phyloP scores from a whole-genome alignment of 2,329 filamentous ascomycete species.

The Trichophyton simii region DNA sequence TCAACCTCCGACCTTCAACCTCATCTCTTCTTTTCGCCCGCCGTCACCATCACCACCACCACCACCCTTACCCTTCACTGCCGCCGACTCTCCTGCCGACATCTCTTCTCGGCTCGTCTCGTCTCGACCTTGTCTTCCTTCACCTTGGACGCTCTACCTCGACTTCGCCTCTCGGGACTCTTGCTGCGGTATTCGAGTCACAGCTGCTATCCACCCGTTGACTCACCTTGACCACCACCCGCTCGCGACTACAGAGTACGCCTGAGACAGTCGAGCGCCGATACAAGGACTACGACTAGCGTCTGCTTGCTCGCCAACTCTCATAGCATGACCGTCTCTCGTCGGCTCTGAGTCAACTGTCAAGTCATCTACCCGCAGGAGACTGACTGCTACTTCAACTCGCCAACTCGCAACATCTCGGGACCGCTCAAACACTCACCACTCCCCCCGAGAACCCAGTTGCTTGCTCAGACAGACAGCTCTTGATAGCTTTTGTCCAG shows the following conservation, averaged over 20 bases:
- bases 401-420: not conserved
- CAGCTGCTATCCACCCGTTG: slow-evolving; percentile 16
- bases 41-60: no score
- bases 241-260: not conserved
- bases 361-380: not conserved
- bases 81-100: not conserved
- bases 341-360: not conserved
- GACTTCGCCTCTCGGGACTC: slow-evolving; percentile 14
- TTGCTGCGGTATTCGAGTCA: slow-evolving; percentile 12
- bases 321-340: not conserved
- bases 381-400: not conserved
- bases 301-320: not conserved
- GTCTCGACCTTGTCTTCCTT: not conserved
- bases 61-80: no score
- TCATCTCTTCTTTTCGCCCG: slow-evolving; percentile 13
- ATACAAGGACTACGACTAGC: not conserved
- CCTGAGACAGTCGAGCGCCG: not conserved
- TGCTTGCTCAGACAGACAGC: not conserved
- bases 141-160: slow-evolving; percentile 16
- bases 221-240: slow-evolving; percentile 15
- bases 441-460: not conserved
- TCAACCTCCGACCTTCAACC: slow-evolving; percentile 7
- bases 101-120: slow-evolving; percentile 11
- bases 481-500: no score
- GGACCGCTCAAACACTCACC: not conserved